Evolutionary conservation across 2,329 filamentous ascomycete genomes (phyloP).

Genomic region (Macrophomina pseudophaseolina): DNA sequence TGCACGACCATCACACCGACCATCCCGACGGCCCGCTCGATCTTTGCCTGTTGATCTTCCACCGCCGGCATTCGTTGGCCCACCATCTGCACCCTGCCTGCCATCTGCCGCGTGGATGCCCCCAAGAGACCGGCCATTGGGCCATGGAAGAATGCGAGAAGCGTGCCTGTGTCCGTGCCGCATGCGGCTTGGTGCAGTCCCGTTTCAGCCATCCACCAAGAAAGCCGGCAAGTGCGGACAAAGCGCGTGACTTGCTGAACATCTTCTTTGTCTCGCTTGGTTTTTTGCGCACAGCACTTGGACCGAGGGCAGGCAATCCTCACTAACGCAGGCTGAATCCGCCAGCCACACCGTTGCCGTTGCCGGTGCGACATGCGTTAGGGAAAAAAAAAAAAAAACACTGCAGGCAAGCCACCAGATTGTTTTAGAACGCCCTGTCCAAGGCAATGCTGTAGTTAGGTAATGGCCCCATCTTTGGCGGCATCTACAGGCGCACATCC

Average conservation of each 20-base stretch:
- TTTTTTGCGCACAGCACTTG: not conserved
- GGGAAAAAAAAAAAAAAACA: too few species aligned
- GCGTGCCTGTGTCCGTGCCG: constrained; percentile 2
- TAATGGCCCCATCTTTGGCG: too few species aligned
- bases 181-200: constrained; percentile 8
- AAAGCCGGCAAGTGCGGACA: not conserved
- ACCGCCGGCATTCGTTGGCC: not conserved
- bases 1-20: constrained; percentile 16
- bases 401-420: constrained; percentile 2
- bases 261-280: not conserved
- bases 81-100: not conserved
- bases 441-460: too few species aligned
- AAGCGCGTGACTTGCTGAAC: not conserved
- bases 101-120: not conserved
- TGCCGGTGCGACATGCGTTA: constrained; percentile 8
- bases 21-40: constrained; percentile 7
- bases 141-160: constrained; percentile 8
- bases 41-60: constrained; percentile 4
- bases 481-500: too few species aligned
- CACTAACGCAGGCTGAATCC: not conserved
- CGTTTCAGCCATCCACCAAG: constrained; percentile 5
- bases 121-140: not conserved
- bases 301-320: not conserved
- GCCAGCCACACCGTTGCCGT: not conserved
- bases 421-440: constrained; percentile 1